Conservation (phyloP, 2,329 filamentous ascomycete species). For the Hirsutella thompsonii region DNA sequence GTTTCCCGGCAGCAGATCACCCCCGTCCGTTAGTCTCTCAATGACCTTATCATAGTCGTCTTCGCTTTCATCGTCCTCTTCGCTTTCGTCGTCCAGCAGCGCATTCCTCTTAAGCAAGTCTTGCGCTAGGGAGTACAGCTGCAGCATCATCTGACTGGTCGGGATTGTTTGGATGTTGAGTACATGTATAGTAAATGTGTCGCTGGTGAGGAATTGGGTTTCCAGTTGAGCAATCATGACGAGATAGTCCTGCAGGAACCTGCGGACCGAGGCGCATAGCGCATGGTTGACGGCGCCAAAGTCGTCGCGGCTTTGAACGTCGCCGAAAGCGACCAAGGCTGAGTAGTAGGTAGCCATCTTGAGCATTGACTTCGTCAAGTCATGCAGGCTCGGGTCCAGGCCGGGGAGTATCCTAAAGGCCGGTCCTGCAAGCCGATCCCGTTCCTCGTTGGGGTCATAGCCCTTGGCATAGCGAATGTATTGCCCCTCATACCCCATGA, state of each 20-base stretch:
- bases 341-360: conserved; percentile 91
- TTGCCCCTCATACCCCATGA: conserved; percentile 98
- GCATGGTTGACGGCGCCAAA: conserved; percentile 94
- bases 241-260: conserved; percentile 84
- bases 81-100: conserved; percentile 67
- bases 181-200: conserved; percentile 82
- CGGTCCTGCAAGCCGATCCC: conserved; percentile 75
- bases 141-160: conserved; percentile 81
- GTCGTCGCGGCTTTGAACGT: conserved; percentile 85
- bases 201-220: conserved; percentile 79
- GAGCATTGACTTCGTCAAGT: conserved; percentile 78
- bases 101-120: conserved; percentile 83
- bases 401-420: conserved; percentile 68
- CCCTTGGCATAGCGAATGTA: conserved; percentile 78
- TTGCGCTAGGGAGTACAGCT: conserved; percentile 76
- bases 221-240: conserved; percentile 88
- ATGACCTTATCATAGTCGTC: conserved; percentile 89
- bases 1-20: conserved; percentile 64
- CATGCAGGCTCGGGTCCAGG: conserved; percentile 80
- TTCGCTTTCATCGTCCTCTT: conserved; percentile 59
- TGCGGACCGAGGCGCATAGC: conserved; percentile 86
- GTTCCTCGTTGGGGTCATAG: conserved; percentile 76
- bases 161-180: conserved; percentile 85
- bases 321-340: conserved; percentile 82
- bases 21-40: conserved; percentile 77